Percentiles rank a stretch among this genome's conserved stretches.
phyloP scores from a whole-genome alignment of 2,329 filamentous ascomycete genomes.

The Torrubiellomyces zombiae region DNA sequence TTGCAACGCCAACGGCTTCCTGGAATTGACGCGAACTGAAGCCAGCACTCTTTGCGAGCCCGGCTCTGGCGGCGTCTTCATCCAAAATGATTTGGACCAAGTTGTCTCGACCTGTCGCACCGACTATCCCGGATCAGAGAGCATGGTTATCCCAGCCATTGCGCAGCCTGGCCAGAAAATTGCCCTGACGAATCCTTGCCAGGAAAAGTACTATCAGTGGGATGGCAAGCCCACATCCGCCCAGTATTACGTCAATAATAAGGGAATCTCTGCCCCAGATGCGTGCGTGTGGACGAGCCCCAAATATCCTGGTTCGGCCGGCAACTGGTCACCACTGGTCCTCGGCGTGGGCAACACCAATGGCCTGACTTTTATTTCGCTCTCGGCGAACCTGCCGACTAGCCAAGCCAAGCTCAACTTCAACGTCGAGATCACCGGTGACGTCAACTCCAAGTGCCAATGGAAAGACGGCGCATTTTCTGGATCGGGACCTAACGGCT shows the following conservation, averaged over 20 bases:
- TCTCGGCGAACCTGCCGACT: conserved; percentile 73
- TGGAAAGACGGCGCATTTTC: conserved; percentile 48
- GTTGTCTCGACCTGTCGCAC: conserved; percentile 74
- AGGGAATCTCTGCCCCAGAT: conserved; percentile 46
- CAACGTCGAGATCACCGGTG: conserved; percentile 60
- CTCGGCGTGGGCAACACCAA: conserved; percentile 56
- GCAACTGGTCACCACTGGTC: conserved; percentile 82
- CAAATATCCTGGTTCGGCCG: conserved; percentile 32
- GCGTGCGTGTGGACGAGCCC: conserved; percentile 60
- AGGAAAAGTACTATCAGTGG: conserved; percentile 62
- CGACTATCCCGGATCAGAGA: conserved; percentile 87
- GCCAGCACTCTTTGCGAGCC: conserved; percentile 56
- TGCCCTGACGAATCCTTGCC: conserved; percentile 59
- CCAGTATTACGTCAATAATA: conserved; percentile 93
- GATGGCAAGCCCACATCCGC: conserved; percentile 59
- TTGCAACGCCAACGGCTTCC: conserved; percentile 57
- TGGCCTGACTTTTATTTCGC: conserved; percentile 60
- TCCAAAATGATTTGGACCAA: conserved; percentile 56
- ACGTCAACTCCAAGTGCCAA: conserved; percentile 41
- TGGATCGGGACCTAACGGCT: conserved; percentile 44
- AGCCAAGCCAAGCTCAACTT: conserved; percentile 55
- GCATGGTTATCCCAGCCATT: conserved; percentile 64
- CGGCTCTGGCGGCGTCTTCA: conserved; percentile 52
- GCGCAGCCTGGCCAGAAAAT: conserved; percentile 41
- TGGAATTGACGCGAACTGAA: conserved; percentile 57